phyloP scores from a whole-genome alignment of 108 stramenopile genomes.

The Cyclotella kingstonii region DNA sequence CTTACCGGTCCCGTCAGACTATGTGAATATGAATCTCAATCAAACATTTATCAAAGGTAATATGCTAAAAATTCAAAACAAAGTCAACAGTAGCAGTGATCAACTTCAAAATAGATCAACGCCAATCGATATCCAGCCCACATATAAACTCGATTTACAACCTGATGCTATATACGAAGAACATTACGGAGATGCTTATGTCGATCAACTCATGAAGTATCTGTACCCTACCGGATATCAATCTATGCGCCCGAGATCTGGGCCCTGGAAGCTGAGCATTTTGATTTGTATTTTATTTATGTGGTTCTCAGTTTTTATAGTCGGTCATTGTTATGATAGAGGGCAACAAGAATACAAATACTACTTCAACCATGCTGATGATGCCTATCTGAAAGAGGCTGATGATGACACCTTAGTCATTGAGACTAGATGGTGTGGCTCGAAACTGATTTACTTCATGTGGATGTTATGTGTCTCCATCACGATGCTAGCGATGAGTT shows the following conservation, averaged over 20 bases:
- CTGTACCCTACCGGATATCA: constrained; percentile 84
- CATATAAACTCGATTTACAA: constrained; percentile 7
- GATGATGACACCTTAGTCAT: constrained; percentile 62
- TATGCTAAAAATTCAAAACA: too few species aligned
- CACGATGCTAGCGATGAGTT: constrained; percentile 70
- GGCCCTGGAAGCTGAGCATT: constrained; percentile 81
- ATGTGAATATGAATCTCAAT: too few species aligned
- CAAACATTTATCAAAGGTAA: too few species aligned
- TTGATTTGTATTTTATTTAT: constrained; percentile 65
- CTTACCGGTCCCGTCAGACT: too few species aligned
- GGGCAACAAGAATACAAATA: constrained; percentile 36
- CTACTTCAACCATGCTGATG: constrained; percentile 31
- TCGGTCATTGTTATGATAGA: constrained; percentile 75
- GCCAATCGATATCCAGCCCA: neutral
- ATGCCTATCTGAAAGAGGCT: constrained; percentile 41
- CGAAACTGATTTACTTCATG: constrained; percentile 61
- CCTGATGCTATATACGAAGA: constrained; percentile 79
- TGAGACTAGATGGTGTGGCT: constrained; percentile 82
- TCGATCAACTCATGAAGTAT: constrained; percentile 68
- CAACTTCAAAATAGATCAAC: neutral
- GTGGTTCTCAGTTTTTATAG: constrained; percentile 77
- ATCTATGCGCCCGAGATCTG: constrained; percentile 81
- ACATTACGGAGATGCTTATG: constrained; percentile 81
- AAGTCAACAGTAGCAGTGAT: neutral
- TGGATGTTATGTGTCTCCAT: constrained; percentile 79